Evolutionary conservation across 768 basidiomycete genomes (phyloP).

Genomic region (Suillus tomentosus): DNA sequence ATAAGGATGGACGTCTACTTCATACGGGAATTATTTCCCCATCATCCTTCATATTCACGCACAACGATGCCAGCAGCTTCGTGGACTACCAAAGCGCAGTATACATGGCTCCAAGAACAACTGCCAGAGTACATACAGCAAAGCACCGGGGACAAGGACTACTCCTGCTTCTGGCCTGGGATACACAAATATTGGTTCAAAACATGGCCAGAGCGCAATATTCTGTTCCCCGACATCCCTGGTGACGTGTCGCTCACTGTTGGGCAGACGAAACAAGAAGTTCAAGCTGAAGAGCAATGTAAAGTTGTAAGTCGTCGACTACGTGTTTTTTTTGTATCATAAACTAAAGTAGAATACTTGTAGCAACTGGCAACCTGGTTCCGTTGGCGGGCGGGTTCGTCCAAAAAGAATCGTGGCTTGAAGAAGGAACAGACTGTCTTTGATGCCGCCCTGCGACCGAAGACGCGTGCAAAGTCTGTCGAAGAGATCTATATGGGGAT

Average conservation of each 20-base stretch:
- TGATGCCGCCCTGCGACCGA: neutral
- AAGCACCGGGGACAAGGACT: neutral
- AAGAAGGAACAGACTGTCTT: slow-evolving; percentile 7
- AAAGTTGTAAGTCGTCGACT: slow-evolving; percentile 7
- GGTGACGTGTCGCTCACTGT: neutral
- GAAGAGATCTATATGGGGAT: slow-evolving; percentile 2
- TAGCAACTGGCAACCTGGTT: slow-evolving; percentile 12
- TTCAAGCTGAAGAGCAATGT: neutral
- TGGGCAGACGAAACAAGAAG: neutral
- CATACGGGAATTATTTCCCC: neutral
- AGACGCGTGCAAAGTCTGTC: neutral
- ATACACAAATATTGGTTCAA: slow-evolving; percentile 5
- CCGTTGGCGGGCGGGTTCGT: neutral
- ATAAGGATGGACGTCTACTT: neutral
- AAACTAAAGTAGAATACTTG: neutral
- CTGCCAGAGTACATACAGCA: neutral
- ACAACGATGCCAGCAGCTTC: neutral
- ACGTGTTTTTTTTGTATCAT: neutral
- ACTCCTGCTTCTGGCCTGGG: neutral
- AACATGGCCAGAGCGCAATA: slow-evolving; percentile 2
- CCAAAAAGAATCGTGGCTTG: neutral
- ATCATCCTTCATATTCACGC: neutral
- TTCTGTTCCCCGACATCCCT: neutral
- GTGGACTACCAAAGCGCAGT: neutral
- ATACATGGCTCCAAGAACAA: neutral